These are phyloP conservation scores for Fusarium mundagurra DNA, from an alignment of 2,329 filamentous ascomycete species.

Conservation along the genomic window DNA sequence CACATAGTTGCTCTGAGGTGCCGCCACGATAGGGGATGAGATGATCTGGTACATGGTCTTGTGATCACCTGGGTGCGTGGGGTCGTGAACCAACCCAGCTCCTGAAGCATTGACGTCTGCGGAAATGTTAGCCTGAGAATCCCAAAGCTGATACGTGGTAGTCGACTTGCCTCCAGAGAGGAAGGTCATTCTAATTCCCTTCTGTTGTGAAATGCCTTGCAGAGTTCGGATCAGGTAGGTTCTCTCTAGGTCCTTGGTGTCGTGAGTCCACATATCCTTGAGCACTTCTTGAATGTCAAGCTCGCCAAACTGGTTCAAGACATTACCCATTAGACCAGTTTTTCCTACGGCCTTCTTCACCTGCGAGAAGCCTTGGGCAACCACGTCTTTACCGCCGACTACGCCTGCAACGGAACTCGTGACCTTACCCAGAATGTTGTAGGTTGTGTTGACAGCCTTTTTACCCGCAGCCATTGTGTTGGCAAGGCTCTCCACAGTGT, in stretches of 20 bases:
- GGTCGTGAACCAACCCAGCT: conserved; percentile 93
- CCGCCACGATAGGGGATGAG: conserved; percentile 89
- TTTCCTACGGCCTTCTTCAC: conserved; percentile 98
- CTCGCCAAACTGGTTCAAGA: conserved; percentile 95
- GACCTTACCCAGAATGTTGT: conserved; percentile 95
- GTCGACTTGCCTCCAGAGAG: conserved; percentile 77
- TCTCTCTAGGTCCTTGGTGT: conserved; percentile 95
- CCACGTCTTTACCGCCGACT: conserved; percentile 92
- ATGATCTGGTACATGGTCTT: conserved; percentile 99
- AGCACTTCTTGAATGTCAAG: conserved; percentile 94
- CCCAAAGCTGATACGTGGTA: neutral
- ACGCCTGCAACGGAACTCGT: conserved; percentile 95
- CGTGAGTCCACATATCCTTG: conserved; percentile 97
- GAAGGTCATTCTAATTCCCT: conserved; percentile 96
- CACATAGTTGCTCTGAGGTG: conserved; percentile 84
- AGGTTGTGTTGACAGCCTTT: conserved; percentile 94
- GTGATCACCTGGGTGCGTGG: conserved; percentile 88
- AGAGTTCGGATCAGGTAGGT: conserved; percentile 97
- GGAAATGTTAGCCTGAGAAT: conserved; percentile 34
- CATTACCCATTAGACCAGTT: conserved; percentile 92
- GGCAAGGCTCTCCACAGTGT: conserved; percentile 89
- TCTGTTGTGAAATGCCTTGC: conserved; percentile 94
- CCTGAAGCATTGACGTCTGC: conserved; percentile 87
- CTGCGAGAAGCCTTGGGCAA: conserved; percentile 90
- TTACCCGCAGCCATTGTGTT: conserved; percentile 94